Percentiles rank a stretch among this genome's conserved stretches.
phyloP scores from a whole-genome alignment of 257 asterid species.

The Orobanche coerulescens region DNA sequence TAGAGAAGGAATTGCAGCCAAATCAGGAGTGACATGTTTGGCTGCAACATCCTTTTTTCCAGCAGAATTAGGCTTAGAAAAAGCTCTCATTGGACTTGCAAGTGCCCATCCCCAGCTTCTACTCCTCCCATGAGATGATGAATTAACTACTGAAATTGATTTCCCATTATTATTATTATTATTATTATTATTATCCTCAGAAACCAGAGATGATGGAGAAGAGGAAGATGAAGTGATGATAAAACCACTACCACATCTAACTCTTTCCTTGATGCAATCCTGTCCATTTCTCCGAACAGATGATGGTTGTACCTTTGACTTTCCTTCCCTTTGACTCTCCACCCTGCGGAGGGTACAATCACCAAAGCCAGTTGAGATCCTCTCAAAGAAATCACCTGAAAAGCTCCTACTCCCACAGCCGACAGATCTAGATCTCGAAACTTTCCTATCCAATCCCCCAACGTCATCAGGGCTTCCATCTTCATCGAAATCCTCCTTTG shows the following conservation, averaged over 20 bases:
- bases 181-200: conserved; percentile 38
- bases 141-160: conserved; percentile 19
- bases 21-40: conserved; percentile 62
- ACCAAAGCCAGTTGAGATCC: conserved; percentile 94
- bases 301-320: conserved; percentile 39
- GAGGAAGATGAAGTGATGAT: conserved; percentile 72
- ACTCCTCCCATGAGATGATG: conserved; percentile 66
- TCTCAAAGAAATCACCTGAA: conserved; percentile 90
- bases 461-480: conserved; percentile 57
- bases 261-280: conserved; percentile 76
- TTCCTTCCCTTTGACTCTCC: conserved; percentile 96
- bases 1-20: conserved; percentile 84
- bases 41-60: conserved; percentile 42
- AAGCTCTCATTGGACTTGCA: conserved; percentile 98
- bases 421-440: conserved; percentile 94
- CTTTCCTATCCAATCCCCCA: conserved; percentile 59
- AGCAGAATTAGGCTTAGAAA: conserved; percentile 44
- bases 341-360: conserved; percentile 90
- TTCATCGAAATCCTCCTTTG: conserved; percentile 58
- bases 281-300: conserved; percentile 43
- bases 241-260: conserved; percentile 86
- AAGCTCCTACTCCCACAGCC: conserved; percentile 98
- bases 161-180: conserved; percentile 34
- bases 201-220: conserved; percentile 68
- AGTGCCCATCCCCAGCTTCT: conserved; percentile 98